phyloP scores from a whole-genome alignment of 2,329 filamentous ascomycete species.

The Calonectria leucothoes region DNA sequence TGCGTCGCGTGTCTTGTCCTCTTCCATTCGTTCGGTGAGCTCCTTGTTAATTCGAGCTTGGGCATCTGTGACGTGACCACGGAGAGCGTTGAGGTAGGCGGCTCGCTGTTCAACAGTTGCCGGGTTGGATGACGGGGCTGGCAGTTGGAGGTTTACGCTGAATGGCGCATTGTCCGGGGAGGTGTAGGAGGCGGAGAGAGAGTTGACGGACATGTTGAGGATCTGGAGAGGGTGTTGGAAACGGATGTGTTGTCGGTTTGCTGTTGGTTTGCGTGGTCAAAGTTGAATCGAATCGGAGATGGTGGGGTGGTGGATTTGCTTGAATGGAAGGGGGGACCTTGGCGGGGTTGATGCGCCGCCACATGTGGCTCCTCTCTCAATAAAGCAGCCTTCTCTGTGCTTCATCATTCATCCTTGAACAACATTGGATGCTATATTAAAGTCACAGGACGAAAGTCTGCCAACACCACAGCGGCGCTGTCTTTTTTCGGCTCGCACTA shows the following conservation, averaged over 20 bases:
- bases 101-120: slow-evolving; percentile 62
- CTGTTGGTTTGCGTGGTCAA: slow-evolving; percentile 27
- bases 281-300: neutral
- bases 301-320: neutral
- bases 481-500: no score
- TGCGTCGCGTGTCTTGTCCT: slow-evolving; percentile 69
- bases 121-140: slow-evolving; percentile 46
- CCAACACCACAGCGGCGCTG: no score
- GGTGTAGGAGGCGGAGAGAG: slow-evolving; percentile 64
- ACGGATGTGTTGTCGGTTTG: slow-evolving; percentile 14
- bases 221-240: neutral
- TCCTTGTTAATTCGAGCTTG: slow-evolving; percentile 77
- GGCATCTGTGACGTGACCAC: slow-evolving; percentile 65
- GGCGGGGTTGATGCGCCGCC: slow-evolving; percentile 38
- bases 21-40: slow-evolving; percentile 79
- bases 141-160: slow-evolving; percentile 51
- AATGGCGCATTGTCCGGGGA: slow-evolving; percentile 63
- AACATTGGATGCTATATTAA: neutral
- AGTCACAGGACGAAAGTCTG: no score
- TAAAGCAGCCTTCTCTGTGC: neutral
- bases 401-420: neutral
- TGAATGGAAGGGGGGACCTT: slow-evolving; percentile 7
- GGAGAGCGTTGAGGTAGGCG: slow-evolving; percentile 69
- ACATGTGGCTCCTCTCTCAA: slow-evolving; percentile 16
- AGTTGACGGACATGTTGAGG: slow-evolving; percentile 16